phyloP scores from a whole-genome alignment of 441 rosid genomes.

The Gossypium davidsonii region DNA sequence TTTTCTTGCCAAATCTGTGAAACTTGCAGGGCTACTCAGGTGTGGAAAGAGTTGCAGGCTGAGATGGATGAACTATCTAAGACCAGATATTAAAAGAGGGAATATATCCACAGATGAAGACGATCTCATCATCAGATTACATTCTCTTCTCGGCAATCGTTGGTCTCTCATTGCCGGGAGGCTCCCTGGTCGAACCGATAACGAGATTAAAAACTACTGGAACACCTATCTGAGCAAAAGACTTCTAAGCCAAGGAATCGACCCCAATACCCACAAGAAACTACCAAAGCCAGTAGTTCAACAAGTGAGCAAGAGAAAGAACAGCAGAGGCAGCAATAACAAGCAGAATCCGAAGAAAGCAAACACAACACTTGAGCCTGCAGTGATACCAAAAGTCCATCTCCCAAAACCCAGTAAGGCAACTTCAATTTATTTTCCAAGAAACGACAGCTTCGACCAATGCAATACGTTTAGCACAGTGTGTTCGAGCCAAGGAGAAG shows the following conservation, averaged over 20 bases:
- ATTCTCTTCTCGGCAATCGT: constrained; percentile 55
- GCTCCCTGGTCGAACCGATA: constrained; percentile 73
- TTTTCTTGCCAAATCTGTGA: neutral
- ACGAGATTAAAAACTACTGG: constrained; percentile 70
- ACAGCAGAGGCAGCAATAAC: neutral
- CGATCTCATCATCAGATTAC: constrained; percentile 53
- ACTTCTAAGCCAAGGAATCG: constrained; percentile 31
- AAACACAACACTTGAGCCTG: neutral
- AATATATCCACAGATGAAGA: constrained; percentile 58
- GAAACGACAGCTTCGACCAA: constrained; percentile 31
- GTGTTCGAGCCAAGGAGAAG: constrained; percentile 22
- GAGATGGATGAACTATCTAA: constrained; percentile 69
- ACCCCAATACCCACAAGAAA: constrained; percentile 32
- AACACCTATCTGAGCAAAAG: constrained; percentile 48
- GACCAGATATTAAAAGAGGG: constrained; percentile 65
- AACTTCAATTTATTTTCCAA: constrained; percentile 23
- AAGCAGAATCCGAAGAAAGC: neutral
- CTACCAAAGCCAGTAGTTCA: neutral
- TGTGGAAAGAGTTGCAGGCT: constrained; percentile 64
- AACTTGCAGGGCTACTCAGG: constrained; percentile 42
- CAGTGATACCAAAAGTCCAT: constrained; percentile 33
- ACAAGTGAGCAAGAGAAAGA: constrained; percentile 13
- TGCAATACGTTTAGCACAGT: constrained; percentile 8
- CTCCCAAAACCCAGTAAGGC: constrained; percentile 42
- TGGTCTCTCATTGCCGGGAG: constrained; percentile 74